Conservation (phyloP, 177 flowering plant species). For the Tripterygium wilfordii region DNA sequence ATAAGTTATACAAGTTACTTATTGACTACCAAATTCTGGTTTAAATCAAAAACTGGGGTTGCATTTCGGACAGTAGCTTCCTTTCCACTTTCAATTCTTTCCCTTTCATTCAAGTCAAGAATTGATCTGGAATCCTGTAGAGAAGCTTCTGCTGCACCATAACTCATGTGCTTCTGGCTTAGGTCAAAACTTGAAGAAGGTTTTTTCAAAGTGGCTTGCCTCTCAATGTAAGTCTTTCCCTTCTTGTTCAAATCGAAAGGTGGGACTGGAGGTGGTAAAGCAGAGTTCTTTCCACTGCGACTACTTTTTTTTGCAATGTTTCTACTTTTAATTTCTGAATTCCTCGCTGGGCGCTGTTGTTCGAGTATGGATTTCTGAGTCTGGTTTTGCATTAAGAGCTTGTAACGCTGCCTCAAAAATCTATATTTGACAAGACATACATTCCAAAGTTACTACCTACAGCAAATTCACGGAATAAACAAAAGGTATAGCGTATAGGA, state of each 20-base stretch:
- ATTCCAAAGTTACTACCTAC: background rate
- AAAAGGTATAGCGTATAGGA: too few species aligned
- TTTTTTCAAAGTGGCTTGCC: slow-evolving; percentile 4
- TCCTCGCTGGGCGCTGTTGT: slow-evolving; percentile 14
- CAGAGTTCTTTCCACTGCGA: slow-evolving; percentile 13
- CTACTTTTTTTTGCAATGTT: slow-evolving; percentile 9
- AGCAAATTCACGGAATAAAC: background rate
- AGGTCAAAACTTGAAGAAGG: slow-evolving; percentile 12
- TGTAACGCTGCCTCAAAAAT: slow-evolving; percentile 49
- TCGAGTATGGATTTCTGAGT: slow-evolving; percentile 9
- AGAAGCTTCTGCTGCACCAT: slow-evolving; percentile 12
- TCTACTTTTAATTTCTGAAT: slow-evolving; percentile 6
- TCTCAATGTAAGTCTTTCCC: slow-evolving; percentile 7
- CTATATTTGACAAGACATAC: slow-evolving; percentile 19
- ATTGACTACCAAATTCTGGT: slow-evolving; percentile 50
- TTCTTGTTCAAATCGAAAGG: slow-evolving; percentile 17
- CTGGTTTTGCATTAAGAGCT: slow-evolving; percentile 27
- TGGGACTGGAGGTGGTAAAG: background rate
- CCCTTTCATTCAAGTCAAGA: slow-evolving; percentile 26
- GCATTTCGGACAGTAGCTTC: slow-evolving; percentile 13
- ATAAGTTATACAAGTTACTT: background rate
- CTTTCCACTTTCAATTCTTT: slow-evolving; percentile 20
- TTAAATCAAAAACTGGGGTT: slow-evolving; percentile 47
- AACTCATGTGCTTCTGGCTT: slow-evolving; percentile 17
- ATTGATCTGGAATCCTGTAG: slow-evolving; percentile 7